Conservation (phyloP, 805 yeast species). For the Spathaspora girioi region DNA sequence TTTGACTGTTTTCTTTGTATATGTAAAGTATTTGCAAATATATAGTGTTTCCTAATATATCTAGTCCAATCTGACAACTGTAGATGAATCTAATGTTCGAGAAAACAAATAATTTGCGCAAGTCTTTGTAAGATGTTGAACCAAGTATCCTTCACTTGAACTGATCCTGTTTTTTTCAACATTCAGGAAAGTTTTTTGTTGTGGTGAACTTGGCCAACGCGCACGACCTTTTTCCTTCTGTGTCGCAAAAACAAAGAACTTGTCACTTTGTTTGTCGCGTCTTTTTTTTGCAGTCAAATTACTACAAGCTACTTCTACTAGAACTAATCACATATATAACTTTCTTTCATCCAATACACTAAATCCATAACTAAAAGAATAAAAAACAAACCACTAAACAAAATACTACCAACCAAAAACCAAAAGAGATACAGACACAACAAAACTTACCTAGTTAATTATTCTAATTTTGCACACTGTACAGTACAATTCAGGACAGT, state of each 20-base stretch:
- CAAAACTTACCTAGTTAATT: too few relatives aligned
- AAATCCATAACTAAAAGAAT: background rate
- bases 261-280: background rate
- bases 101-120: background rate
- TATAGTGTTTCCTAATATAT: background rate
- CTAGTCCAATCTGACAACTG: background rate
- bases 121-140: background rate
- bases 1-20: background rate
- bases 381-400: background rate
- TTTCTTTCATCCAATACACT: background rate
- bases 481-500: too few relatives aligned
- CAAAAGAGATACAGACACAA: too few relatives aligned
- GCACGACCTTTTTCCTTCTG: background rate
- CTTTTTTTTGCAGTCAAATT: background rate
- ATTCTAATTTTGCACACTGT: too few relatives aligned
- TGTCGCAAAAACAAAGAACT: background rate
- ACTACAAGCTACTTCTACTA: background rate
- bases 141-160: too few relatives aligned
- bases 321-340: background rate
- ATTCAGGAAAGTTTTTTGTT: background rate
- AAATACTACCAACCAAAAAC: too few relatives aligned
- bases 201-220: background rate
- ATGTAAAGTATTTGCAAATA: background rate
- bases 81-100: background rate
- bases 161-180: background rate